phyloP scores from a whole-genome alignment of 805 yeast species.

The Saccharomyces kudriavzevii region DNA sequence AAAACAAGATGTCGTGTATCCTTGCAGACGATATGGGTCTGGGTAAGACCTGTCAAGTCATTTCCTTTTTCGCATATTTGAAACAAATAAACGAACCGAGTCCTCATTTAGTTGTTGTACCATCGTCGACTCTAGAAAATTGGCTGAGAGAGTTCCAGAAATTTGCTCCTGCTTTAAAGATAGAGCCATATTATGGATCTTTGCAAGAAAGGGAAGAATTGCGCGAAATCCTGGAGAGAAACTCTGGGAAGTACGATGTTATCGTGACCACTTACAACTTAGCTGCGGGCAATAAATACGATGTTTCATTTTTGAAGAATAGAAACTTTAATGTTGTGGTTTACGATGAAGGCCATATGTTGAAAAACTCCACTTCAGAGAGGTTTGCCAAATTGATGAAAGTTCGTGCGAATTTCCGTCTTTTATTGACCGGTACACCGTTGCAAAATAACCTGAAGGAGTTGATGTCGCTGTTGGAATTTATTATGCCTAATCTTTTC shows the following conservation, averaged over 20 bases:
- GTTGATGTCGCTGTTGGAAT: slow-evolving; percentile 80
- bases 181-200: slow-evolving; percentile 91
- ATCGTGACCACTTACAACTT: slow-evolving; percentile 88
- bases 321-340: slow-evolving; percentile 79
- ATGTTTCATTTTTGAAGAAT: slow-evolving; percentile 66
- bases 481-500: slow-evolving; percentile 79
- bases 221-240: slow-evolving; percentile 54
- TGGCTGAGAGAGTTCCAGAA: slow-evolving; percentile 93
- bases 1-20: slow-evolving; percentile 76
- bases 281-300: slow-evolving; percentile 81
- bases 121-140: slow-evolving; percentile 92
- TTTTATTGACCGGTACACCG: slow-evolving; percentile 93
- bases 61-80: slow-evolving; percentile 80
- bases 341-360: slow-evolving; percentile 96
- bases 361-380: slow-evolving; percentile 82
- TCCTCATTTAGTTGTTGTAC: slow-evolving; percentile 91
- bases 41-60: slow-evolving; percentile 95
- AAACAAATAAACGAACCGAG: slow-evolving; percentile 55
- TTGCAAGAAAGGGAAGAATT: slow-evolving; percentile 78
- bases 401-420: slow-evolving; percentile 72
- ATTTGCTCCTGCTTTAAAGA: slow-evolving; percentile 73
- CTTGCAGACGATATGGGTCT: slow-evolving; percentile 98
- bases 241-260: slow-evolving; percentile 62
- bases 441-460: slow-evolving; percentile 88
- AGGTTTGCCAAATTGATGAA: slow-evolving; percentile 83